A percentile compares a stretch with the other conserved stretches of the same genome.
Conservation (phyloP, 768 basidiomycete species). For the Mrakia blollopis region DNA sequence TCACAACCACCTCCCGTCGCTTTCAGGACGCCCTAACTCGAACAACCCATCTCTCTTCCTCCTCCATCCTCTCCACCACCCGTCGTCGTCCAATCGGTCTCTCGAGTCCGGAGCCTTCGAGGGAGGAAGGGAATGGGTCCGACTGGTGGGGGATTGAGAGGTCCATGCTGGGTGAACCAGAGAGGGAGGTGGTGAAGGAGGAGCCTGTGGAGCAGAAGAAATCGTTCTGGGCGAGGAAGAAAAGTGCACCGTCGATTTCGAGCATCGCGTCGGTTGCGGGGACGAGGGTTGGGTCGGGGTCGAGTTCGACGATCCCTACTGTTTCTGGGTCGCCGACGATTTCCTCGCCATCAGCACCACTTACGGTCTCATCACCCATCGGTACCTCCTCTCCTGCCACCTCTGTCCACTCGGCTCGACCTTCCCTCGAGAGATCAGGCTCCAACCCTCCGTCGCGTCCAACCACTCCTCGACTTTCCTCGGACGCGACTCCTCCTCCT, state of each 20-base stretch:
- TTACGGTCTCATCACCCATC: not conserved
- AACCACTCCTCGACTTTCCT: not conserved
- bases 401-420: not conserved
- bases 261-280: constrained; percentile 7
- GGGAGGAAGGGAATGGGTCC: not conserved
- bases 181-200: not conserved
- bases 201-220: not conserved
- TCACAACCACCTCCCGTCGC: constrained; percentile 4
- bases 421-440: not conserved
- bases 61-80: not conserved
- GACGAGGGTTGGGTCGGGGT: not conserved
- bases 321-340: not conserved
- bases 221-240: not conserved
- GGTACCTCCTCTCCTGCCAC: not conserved
- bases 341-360: not conserved
- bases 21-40: constrained; percentile 3
- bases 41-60: not conserved
- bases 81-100: not conserved
- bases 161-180: constrained; percentile 12
- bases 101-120: not conserved
- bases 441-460: not conserved
- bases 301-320: not conserved
- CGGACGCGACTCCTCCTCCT: not conserved
- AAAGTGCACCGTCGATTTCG: not conserved
- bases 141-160: constrained; percentile 12